phyloP scores from a whole-genome alignment of 2,329 filamentous ascomycete species.

The Aspergillus nomiae region DNA sequence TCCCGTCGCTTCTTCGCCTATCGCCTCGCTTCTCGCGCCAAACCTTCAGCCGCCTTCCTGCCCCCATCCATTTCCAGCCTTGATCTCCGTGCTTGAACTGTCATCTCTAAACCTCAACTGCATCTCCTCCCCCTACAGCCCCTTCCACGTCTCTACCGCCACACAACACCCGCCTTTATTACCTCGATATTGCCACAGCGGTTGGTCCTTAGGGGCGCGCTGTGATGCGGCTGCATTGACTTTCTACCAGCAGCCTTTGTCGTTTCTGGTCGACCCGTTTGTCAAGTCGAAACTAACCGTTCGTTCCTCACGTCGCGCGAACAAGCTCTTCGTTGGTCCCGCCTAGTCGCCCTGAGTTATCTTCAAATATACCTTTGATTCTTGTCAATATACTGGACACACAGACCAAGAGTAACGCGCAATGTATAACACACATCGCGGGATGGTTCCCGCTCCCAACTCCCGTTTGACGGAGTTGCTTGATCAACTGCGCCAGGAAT shows the following conservation, averaged over 20 bases:
- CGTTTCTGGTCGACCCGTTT: constrained; percentile 10
- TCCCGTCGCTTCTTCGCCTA: constrained; percentile 27
- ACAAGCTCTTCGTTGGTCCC: not conserved
- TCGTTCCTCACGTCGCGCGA: constrained; percentile 1
- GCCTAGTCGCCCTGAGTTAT: constrained; percentile 7
- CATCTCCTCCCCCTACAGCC: constrained; percentile 6
- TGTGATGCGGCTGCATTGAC: constrained; percentile 28
- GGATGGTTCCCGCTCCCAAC: constrained; percentile 71
- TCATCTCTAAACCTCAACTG: constrained; percentile 16
- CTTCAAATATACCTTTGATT: not conserved
- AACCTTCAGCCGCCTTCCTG: constrained; percentile 30
- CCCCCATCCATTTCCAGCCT: constrained; percentile 9
- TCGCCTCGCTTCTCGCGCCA: constrained; percentile 38
- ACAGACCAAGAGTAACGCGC: constrained; percentile 20
- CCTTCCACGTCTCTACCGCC: not conserved
- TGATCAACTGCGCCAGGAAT: constrained; percentile 87
- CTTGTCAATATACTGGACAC: not conserved
- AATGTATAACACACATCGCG: constrained; percentile 89
- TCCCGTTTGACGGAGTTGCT: constrained; percentile 85
- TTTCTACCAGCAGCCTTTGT: constrained; percentile 10
- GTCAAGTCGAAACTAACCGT: constrained; percentile 3
- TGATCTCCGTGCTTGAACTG: constrained; percentile 13
- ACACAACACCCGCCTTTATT: constrained; percentile 1
- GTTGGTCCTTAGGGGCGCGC: constrained; percentile 22
- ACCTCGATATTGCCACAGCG: constrained; percentile 11